Base-by-base conservation (phyloP, 1,284 basidiomycete genomes). In the Ceratobasidium theobromae region DNA sequence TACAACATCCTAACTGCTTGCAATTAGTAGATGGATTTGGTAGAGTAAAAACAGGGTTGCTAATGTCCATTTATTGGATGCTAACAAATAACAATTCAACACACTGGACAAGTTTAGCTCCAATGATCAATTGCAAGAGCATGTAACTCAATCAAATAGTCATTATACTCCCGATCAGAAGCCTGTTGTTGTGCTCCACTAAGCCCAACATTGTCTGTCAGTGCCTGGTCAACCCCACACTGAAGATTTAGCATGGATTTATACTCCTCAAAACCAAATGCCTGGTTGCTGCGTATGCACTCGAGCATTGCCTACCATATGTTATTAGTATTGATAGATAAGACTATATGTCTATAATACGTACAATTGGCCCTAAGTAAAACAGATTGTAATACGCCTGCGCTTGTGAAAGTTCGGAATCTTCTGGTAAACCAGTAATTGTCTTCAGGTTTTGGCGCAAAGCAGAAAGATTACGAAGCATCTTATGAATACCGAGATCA, bases 361-460 rank as follows among this genome's bases (percentile, higher is more conserved):
- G 57, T 75, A 92, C 93, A 75, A 87, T 84, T 16, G 95, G 93
- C 3, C 87, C 82, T 11, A 84, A 73, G 45, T 80, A 81, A 74
- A 91, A 95, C 60, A 97, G 75, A 14, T 87, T 83, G 78, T 93
- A 98, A 76, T 94, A 97, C 49, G 81, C 81, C 71, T 90, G 86
- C 3, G 87, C 89, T 21, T 85, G 82, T 58, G 89, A 84, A 68
- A 98, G 88, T 68, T 89, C 85, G 4, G 86, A 84, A 66, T 86
- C 82, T 62, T 82, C 79, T 52, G 79, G 78, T 2, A 68, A 65
- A 57, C 73, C 72, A 30, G 85, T 83, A 58, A 95, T 84, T 8
- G 88, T 87, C 73, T 93, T 93, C 71, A 98, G 82, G 72, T 92
- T 91, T 75, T 99, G 96, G 75, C 97, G 95, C 25, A 99, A 81